phyloP scores from a whole-genome alignment of 331 rosid species.

The Dryas integrifolia region DNA sequence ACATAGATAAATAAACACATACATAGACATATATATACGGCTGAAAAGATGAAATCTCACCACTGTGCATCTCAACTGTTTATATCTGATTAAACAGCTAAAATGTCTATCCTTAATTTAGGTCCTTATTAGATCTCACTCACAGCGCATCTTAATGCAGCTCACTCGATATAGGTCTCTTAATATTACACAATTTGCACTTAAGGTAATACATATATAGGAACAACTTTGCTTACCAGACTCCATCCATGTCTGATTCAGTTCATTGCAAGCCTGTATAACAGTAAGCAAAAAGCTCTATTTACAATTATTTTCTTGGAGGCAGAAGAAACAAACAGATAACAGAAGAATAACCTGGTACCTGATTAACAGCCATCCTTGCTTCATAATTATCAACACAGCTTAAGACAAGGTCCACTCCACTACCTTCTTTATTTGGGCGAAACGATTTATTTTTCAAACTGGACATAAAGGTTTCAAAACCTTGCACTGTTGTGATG shows the following conservation, averaged over 20 bases:
- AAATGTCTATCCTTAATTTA: neutral
- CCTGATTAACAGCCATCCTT: slow-evolving; percentile 99
- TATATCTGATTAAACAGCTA: neutral
- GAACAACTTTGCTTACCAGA: slow-evolving; percentile 54
- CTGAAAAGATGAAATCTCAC: neutral
- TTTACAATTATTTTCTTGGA: neutral
- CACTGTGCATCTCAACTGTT: neutral
- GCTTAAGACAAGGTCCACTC: slow-evolving; percentile 91
- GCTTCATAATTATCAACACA: slow-evolving; percentile 99
- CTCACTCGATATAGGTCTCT: neutral
- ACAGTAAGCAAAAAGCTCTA: neutral
- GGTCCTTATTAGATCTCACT: neutral
- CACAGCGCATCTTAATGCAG: neutral
- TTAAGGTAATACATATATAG: neutral
- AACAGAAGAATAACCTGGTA: slow-evolving; percentile 18
- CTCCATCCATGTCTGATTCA: slow-evolving; percentile 95
- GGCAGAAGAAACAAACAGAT: neutral
- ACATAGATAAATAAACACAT: neutral
- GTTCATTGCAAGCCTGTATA: slow-evolving; percentile 90
- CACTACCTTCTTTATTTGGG: slow-evolving; percentile 67
- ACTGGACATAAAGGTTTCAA: slow-evolving; percentile 75
- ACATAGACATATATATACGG: neutral
- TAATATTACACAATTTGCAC: neutral
- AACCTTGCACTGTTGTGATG: slow-evolving; percentile 89
- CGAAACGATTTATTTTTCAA: slow-evolving; percentile 73